Evolutionary conservation across 1,139 yeast species (phyloP), one percentile per base, ranked within the genome.

Genomic region (Fermentozyma sake): DNA sequence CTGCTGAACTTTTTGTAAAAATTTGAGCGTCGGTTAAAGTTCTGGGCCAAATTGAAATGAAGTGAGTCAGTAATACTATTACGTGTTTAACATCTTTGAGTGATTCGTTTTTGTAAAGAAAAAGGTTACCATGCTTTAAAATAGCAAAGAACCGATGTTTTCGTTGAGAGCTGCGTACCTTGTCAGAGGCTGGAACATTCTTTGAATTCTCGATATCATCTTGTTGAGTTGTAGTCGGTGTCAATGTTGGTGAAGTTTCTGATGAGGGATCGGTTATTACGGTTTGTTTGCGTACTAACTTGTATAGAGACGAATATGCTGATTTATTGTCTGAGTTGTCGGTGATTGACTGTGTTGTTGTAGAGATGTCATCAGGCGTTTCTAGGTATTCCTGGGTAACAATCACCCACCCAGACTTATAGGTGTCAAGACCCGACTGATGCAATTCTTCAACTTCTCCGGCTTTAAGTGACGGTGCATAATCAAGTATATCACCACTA

Each of bases 1-100:
- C 79, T 13, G 96, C 85, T 10, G 86, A 72, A 44, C 79, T 71
- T 43, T 83, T 83, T 9, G 91, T 76, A 52, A 86, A 91, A 19
- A 89, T 54, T 42, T 82, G 83, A 5, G 79, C 85, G 46, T 87
- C 96, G 1, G 72, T 59, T 20, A 77, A 53, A 28, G 65, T 61
- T 14, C 89, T 70, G 1, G 97, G 98, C 96, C 96, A 91, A n/a
- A 87, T 58, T 0, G 83, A 62, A 1, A 86, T 81, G 27, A 84
- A 64, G 42, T 77, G 76, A 43, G 80, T 74, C 4, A 82, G 72
- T 20, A 89, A 55, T 1, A 84, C 89, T 37, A 89, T 76, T 5
- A 84, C 95, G 52, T 85, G 93, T 39, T 76, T 75, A 12, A 86
- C 79, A 44, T 80, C 80, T 33, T 68, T 69, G 45, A 77, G 64